phyloP scores from a whole-genome alignment of 108 stramenopile genomes.

The Discostella stelligeroides region DNA sequence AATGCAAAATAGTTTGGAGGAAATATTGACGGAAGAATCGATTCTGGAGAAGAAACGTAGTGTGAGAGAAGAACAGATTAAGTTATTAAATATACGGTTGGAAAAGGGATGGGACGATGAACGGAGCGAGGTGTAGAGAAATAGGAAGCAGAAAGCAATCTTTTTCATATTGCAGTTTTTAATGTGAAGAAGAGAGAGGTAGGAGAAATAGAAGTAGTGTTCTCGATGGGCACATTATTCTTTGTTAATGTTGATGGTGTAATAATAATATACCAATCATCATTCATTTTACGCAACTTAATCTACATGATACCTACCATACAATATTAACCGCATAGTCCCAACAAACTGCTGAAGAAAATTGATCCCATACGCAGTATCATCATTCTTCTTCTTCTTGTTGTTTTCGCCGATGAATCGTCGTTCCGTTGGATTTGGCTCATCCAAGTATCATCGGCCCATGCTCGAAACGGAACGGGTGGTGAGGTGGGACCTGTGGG shows the following conservation, averaged over 20 bases:
- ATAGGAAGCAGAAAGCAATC: neutral
- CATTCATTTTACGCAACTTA: too few species aligned
- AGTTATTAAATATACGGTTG: constrained; percentile 56
- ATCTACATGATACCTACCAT: neutral
- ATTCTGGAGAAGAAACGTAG: constrained; percentile 61
- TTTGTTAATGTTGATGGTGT: too few species aligned
- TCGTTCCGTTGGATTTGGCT: constrained; percentile 39
- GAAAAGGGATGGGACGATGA: constrained; percentile 84
- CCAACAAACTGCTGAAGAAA: too few species aligned
- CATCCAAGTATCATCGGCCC: constrained; percentile 39
- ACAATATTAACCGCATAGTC: too few species aligned
- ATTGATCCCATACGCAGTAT: neutral
- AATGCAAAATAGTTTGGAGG: constrained; percentile 59
- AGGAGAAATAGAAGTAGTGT: too few species aligned
- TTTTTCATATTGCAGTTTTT: too few species aligned
- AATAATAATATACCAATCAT: too few species aligned
- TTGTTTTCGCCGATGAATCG: constrained; percentile 16
- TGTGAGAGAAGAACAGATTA: constrained; percentile 67
- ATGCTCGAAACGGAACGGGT: constrained; percentile 15
- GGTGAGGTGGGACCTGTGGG: constrained; percentile 11
- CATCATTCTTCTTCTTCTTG: neutral
- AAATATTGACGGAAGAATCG: constrained; percentile 63
- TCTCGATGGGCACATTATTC: too few species aligned
- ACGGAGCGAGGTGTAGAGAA: constrained; percentile 21
- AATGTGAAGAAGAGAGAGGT: too few species aligned